Conservation (phyloP, 306 rosid species). For the Fragaria nilgerrensis region DNA sequence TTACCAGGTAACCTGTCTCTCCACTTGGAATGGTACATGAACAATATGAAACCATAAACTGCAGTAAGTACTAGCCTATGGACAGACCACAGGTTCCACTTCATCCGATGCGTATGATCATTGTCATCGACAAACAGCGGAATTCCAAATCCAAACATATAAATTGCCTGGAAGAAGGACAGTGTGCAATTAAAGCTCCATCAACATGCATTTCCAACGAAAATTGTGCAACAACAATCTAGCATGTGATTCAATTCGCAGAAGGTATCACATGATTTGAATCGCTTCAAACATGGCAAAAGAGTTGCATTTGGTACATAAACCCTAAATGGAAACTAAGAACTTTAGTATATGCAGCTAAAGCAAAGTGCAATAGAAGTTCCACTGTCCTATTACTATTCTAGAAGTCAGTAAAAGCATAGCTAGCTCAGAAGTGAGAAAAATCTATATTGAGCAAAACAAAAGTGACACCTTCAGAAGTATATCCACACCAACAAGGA, state of each 20-base stretch:
- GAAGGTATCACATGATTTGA: neutral
- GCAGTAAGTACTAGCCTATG: slow-evolving; percentile 71
- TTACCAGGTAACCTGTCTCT: slow-evolving; percentile 88
- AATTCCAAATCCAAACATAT: slow-evolving; percentile 75
- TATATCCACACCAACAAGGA: slow-evolving; percentile 76
- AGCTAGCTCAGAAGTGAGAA: neutral
- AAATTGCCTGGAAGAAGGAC: slow-evolving; percentile 59
- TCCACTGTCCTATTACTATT: neutral
- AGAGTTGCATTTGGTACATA: neutral
- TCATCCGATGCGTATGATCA: slow-evolving; percentile 39
- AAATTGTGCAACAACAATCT: neutral
- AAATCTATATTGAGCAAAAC: slow-evolving; percentile 5
- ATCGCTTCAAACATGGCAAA: neutral
- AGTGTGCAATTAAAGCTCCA: slow-evolving; percentile 22
- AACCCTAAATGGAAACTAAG: neutral
- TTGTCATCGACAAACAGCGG: slow-evolving; percentile 63
- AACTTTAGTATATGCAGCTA: neutral
- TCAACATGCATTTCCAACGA: slow-evolving; percentile 1
- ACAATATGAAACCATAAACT: slow-evolving; percentile 66
- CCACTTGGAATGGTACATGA: slow-evolving; percentile 92
- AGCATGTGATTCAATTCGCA: neutral
- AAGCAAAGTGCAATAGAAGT: neutral
- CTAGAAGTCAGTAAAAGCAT: neutral
- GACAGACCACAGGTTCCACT: slow-evolving; percentile 90
- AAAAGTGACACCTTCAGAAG: slow-evolving; percentile 62